A percentile compares a stretch with the other conserved stretches of the same genome.
Conservation (phyloP, 495 filamentous ascomycete species). For the Parathielavia hyrcaniae region DNA sequence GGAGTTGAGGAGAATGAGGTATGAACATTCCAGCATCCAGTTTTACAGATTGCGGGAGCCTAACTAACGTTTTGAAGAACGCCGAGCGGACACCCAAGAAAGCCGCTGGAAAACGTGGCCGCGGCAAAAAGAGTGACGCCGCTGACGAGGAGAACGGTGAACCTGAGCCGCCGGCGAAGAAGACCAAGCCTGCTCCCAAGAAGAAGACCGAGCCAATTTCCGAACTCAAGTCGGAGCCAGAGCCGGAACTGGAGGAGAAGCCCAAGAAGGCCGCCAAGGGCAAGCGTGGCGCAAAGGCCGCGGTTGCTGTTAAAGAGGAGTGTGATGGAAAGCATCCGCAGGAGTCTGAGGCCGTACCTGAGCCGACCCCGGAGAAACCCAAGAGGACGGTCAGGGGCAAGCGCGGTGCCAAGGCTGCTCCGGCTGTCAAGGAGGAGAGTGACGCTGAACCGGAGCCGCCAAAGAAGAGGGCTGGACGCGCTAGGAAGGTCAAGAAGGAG, state of each 20-base stretch:
- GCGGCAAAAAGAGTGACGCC: conserved; percentile 29
- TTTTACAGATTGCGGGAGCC: not conserved
- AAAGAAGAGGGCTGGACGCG: conserved; percentile 20
- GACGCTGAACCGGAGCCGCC: conserved; percentile 12
- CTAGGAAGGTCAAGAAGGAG: conserved; percentile 19
- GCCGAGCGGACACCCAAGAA: conserved; percentile 26
- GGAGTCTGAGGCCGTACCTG: conserved; percentile 27
- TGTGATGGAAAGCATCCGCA: conserved; percentile 22
- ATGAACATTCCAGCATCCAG: conserved; percentile 1
- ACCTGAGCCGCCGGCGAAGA: conserved; percentile 24
- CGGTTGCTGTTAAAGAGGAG: conserved; percentile 24
- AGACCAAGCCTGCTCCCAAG: conserved; percentile 22
- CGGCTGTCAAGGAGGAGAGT: conserved; percentile 18
- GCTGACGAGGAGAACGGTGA: conserved; percentile 27
- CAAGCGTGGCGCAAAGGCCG: conserved; percentile 27
- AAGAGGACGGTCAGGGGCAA: conserved; percentile 23
- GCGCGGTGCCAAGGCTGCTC: conserved; percentile 10
- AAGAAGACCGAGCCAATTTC: conserved; percentile 23
- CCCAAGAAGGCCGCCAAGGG: conserved; percentile 22
- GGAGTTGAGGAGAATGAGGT: conserved; percentile 28
- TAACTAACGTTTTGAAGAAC: conserved; percentile 18
- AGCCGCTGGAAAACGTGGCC: conserved; percentile 31
- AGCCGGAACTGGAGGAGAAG: conserved; percentile 28
- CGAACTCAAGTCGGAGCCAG: conserved; percentile 21
- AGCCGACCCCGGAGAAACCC: conserved; percentile 26